phyloP scores from a whole-genome alignment of 139 green algal species.

The Chlamydomonas sp. region DNA sequence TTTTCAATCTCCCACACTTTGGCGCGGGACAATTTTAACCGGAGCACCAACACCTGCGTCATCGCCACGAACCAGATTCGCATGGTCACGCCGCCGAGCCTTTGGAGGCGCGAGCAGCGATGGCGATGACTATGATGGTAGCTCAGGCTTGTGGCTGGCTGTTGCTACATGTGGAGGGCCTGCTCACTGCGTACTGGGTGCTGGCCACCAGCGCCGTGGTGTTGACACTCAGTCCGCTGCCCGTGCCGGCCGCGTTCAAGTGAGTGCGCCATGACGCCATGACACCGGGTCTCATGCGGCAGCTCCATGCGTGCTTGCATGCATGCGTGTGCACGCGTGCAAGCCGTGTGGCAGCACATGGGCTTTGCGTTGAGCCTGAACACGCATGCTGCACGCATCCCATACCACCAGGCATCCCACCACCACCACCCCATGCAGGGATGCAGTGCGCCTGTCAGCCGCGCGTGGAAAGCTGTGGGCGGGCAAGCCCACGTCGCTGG shows the following conservation, averaged over 20 bases:
- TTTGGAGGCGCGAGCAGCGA: no score
- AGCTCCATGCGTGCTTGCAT: background rate
- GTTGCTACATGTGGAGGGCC: background rate
- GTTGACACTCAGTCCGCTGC: constrained; percentile 41
- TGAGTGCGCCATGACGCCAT: constrained; percentile 14
- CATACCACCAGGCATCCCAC: no score
- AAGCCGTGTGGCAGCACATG: background rate
- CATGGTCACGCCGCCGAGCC: no score
- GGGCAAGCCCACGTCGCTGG: background rate
- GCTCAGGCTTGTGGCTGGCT: no score
- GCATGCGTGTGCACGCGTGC: background rate
- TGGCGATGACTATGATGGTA: no score
- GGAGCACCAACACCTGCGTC: no score
- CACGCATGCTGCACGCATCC: no score
- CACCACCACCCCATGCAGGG: background rate
- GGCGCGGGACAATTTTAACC: no score
- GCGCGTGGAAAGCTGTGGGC: constrained; percentile 2
- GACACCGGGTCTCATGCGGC: no score
- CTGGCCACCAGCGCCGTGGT: constrained; percentile 39
- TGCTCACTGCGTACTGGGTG: constrained; percentile 49
- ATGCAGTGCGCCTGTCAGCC: constrained; percentile 4
- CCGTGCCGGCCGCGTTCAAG: constrained; percentile 43
- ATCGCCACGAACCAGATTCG: no score
- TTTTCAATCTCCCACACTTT: no score
- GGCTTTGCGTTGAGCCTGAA: background rate